These are phyloP conservation scores for Arabidopsis thaliana DNA, from an alignment of 345 rosid species.

Conservation along the genomic window DNA sequence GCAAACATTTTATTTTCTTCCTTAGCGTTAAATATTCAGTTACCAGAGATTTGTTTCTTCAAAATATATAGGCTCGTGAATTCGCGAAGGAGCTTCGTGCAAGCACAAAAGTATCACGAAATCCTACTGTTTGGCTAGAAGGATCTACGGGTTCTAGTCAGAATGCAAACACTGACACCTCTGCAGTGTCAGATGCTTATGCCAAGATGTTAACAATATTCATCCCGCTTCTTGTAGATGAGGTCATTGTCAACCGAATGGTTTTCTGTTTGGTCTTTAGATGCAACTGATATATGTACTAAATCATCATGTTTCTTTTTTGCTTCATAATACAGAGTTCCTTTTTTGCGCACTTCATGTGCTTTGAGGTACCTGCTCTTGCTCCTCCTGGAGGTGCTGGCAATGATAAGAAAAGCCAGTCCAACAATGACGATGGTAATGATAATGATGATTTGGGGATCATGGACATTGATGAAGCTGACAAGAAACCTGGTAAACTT, in stretches of 20 bases:
- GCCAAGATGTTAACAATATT: conserved; percentile 95
- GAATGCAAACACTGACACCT: conserved; percentile 70
- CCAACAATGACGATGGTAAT: conserved; percentile 58
- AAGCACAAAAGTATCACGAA: conserved; percentile 93
- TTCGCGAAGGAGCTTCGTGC: conserved; percentile 99
- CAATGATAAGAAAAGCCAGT: conserved; percentile 63
- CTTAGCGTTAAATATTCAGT: not conserved
- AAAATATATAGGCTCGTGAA: conserved; percentile 80
- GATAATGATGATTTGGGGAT: conserved; percentile 93
- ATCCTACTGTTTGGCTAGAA: conserved; percentile 97
- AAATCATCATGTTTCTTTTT: conserved; percentile 22
- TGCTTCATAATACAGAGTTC: conserved; percentile 80
- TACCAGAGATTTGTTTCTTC: conserved; percentile 8
- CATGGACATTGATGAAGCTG: conserved; percentile 89
- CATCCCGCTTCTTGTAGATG: conserved; percentile 98
- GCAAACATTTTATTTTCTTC: conserved; percentile 4
- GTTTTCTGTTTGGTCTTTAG: conserved; percentile 22
- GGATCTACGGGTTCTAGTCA: conserved; percentile 84
- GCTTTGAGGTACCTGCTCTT: conserved; percentile 98
- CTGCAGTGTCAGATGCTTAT: conserved; percentile 96
- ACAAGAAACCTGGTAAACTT: conserved; percentile 69
- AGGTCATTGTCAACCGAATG: conserved; percentile 55
- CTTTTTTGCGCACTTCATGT: conserved; percentile 99
- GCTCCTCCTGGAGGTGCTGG: conserved; percentile 78
- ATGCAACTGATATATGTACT: conserved; percentile 20